Conservation (phyloP, 768 basidiomycete genomes). For the Trametes villosa region DNA sequence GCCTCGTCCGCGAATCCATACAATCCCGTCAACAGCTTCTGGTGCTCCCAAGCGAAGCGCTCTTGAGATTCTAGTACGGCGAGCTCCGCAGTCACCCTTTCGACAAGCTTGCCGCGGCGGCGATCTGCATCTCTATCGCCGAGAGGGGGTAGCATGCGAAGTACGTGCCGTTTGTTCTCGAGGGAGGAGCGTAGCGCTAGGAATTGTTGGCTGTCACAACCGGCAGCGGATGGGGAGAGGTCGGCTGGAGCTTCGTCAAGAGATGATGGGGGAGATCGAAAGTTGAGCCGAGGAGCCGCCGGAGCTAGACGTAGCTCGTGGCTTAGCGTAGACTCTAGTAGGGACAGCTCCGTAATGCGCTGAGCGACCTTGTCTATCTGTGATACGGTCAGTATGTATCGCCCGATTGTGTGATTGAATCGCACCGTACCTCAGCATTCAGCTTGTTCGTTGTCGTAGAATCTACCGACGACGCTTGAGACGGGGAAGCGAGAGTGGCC, state of each 20-base stretch:
- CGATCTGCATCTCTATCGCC: background rate
- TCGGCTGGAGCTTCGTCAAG: background rate
- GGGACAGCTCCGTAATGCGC: background rate
- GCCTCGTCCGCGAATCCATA: background rate
- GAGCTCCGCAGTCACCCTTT: background rate
- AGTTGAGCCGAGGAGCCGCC: background rate
- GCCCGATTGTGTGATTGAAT: background rate
- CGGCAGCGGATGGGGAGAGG: background rate
- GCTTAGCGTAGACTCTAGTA: background rate
- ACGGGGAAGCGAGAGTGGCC: too few species aligned
- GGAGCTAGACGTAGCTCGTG: background rate
- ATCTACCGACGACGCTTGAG: too few species aligned
- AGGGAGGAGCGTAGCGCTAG: background rate
- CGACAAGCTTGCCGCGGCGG: background rate
- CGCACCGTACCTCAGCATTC: too few species aligned
- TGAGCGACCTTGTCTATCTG: background rate
- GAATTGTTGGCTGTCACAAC: background rate
- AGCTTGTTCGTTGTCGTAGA: too few species aligned
- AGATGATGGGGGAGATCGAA: background rate
- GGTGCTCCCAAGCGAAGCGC: background rate
- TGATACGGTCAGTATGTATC: background rate
- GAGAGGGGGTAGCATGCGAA: background rate
- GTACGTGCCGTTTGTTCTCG: background rate
- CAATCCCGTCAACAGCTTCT: background rate
- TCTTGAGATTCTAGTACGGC: background rate